Conservation (phyloP, 768 basidiomycete genomes). For the Amanita subjunquillea region DNA sequence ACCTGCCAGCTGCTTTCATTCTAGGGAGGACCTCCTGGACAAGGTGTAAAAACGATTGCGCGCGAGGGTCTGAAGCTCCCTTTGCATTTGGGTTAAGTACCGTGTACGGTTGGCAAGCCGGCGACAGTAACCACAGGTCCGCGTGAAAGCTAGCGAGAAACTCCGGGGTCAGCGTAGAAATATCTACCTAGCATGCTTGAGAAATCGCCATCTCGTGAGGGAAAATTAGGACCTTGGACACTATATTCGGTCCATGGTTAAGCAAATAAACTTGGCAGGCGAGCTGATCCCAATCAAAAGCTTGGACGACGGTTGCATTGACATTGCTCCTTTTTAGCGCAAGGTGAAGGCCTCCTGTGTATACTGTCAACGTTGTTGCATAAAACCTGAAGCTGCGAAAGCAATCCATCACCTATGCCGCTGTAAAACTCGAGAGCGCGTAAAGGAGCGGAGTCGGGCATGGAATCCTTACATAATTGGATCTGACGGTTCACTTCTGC, state of each 20-base stretch:
- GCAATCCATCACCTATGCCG: constrained; percentile 51
- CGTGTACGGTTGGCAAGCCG: constrained; percentile 80
- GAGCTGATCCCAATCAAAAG: constrained; percentile 79
- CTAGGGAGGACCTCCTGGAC: constrained; percentile 53
- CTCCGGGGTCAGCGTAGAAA: constrained; percentile 41
- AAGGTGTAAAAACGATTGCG: constrained; percentile 66
- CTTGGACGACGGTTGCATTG: constrained; percentile 39
- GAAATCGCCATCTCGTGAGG: not conserved
- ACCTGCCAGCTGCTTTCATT: constrained; percentile 29
- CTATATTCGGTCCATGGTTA: constrained; percentile 41
- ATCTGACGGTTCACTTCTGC: constrained; percentile 2
- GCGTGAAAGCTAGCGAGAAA: constrained; percentile 38
- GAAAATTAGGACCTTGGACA: constrained; percentile 33
- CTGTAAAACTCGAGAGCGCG: constrained; percentile 62
- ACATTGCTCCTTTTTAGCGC: constrained; percentile 47
- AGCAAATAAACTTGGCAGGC: constrained; percentile 61
- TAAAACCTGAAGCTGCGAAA: not conserved
- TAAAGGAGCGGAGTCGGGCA: constrained; percentile 6
- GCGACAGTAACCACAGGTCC: constrained; percentile 69
- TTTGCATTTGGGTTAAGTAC: constrained; percentile 65
- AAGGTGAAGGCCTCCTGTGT: constrained; percentile 59
- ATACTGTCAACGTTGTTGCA: not conserved
- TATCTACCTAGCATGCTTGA: constrained; percentile 37
- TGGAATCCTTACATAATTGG: constrained; percentile 4
- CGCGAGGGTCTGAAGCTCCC: constrained; percentile 64